phyloP scores from a whole-genome alignment of 495 filamentous ascomycete genomes.

The Hypoxylon lienhwacheense region DNA sequence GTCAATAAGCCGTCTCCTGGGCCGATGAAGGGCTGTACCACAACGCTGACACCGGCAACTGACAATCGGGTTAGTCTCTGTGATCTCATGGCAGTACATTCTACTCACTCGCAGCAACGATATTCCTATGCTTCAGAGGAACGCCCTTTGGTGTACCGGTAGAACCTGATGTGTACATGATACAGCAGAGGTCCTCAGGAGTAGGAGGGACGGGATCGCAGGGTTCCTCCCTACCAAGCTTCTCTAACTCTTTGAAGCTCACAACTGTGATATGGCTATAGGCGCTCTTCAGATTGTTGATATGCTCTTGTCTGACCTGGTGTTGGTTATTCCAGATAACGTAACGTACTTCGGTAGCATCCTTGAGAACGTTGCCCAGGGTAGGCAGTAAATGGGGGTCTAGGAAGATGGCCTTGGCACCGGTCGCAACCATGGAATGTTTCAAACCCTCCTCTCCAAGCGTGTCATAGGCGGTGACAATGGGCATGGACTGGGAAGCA shows the following conservation, averaged over 20 bases:
- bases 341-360: conserved; percentile 73
- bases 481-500: conserved; percentile 88
- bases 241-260: conserved; percentile 82
- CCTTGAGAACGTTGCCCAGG: conserved; percentile 77
- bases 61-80: conserved; percentile 11
- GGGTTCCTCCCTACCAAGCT: conserved; percentile 80
- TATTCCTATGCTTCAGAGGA: conserved; percentile 82
- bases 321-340: conserved; percentile 88
- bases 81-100: conserved; percentile 1
- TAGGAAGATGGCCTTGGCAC: conserved; percentile 84
- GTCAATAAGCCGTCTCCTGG: conserved; percentile 86
- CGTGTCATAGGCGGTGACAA: conserved; percentile 97
- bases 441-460: conserved; percentile 90
- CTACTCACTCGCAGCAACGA: conserved; percentile 79
- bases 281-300: conserved; percentile 75
- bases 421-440: conserved; percentile 88
- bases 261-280: conserved; percentile 70
- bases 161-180: conserved; percentile 99
- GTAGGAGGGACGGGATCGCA: conserved; percentile 78
- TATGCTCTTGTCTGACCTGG: conserved; percentile 73
- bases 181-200: conserved; percentile 89
- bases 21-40: conserved; percentile 81
- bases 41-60: conserved; percentile 86
- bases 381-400: conserved; percentile 82
- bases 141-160: conserved; percentile 97